Evolutionary conservation across 768 basidiomycete genomes (phyloP), one percentile per base, ranked within the genome.

Genomic region (Mycena leptocephala): DNA sequence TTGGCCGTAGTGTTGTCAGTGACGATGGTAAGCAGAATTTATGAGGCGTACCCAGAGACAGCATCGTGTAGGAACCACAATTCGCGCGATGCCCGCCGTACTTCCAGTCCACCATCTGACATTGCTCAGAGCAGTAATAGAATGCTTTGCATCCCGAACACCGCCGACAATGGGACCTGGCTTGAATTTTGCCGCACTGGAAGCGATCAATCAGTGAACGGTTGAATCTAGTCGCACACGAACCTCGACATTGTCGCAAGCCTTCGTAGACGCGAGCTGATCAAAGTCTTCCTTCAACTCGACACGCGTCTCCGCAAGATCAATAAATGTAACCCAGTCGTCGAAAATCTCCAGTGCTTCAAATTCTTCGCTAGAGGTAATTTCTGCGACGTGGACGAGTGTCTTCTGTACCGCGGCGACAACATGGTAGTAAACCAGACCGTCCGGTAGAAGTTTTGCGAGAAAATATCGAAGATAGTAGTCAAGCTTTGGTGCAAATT

Each of bases 181-280:
- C 69, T 37, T 37, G 41, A 30, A 70, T 61, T 30, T 61, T 14
- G n/a, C 43, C 58, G 43, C 69, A 70, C 69, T 70, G 43, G 24
- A 1, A 41, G 39, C 7, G 13, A 13, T 37, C 35, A 37, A 37
- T 6, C 6, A 37, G 6, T 37, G 35, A 13, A 13, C 35, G 7
- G 35, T 37, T 37, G 13, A 37, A 37, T 37, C 35, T 37, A 37
- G 35, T 37, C 35, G 24, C n/a, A 24, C n/a, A 59, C 39, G 14
- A 59, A 69, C 68, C 18, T 43, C 37, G 3, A 59, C n/a, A 59
- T 70, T 70, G 30, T 70, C 68, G 30, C 55, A 59, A 6, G 68
- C 39, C 43, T 35, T 56, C 22, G 24, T 26, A 5, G 20, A 20
- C 43, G n/a, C 6, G 35, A 37, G 35, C 6, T 37, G 7, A 5